These are phyloP conservation scores for Xylariaceae sp. DNA, from an alignment of 2,329 filamentous ascomycete genomes.

Conservation along the genomic window DNA sequence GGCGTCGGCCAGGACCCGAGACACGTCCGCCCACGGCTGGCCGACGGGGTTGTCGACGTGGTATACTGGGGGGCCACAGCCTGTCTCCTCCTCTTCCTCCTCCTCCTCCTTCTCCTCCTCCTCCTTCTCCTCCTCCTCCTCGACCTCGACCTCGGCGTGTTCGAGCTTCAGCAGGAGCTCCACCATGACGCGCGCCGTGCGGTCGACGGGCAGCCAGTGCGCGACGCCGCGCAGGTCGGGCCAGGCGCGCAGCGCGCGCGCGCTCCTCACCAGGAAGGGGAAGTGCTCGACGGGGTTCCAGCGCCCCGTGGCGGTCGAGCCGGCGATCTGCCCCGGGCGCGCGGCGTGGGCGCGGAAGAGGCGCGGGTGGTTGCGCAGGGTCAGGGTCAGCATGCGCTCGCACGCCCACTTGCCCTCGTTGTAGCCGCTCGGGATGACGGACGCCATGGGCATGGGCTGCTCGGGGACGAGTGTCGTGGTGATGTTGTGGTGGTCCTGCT, in stretches of 20 bases:
- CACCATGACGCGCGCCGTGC: constrained; percentile 1
- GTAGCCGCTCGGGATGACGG: constrained; percentile 30
- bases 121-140: too few relatives aligned
- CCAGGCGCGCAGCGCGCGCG: constrained; percentile 23
- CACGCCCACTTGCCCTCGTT: constrained; percentile 38
- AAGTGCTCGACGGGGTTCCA: constrained; percentile 41
- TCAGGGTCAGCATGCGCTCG: constrained; percentile 38
- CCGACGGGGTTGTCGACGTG: constrained; percentile 12
- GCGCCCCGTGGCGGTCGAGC: constrained; percentile 28
- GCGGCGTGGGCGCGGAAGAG: constrained; percentile 25
- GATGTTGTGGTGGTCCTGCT: constrained; percentile 10
- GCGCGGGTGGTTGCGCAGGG: constrained; percentile 18
- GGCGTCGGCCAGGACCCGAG: constrained; percentile 1
- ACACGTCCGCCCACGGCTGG: constrained; percentile 4
- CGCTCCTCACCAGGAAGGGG: constrained; percentile 33
- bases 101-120: constrained; percentile 1
- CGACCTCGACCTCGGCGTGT: not conserved
- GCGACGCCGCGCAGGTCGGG: constrained; percentile 11
- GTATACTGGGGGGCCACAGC: constrained; percentile 6
- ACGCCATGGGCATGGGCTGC: constrained; percentile 15
- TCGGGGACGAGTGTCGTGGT: constrained; percentile 31
- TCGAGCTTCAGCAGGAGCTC: constrained; percentile 2
- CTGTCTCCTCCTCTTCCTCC: too few relatives aligned
- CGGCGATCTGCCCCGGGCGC: constrained; percentile 36
- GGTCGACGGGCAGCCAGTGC: constrained; percentile 9